Evolutionary conservation across 768 basidiomycete genomes (phyloP), one percentile per base, ranked within the genome.

Genomic region (Clavaria fumosa): DNA sequence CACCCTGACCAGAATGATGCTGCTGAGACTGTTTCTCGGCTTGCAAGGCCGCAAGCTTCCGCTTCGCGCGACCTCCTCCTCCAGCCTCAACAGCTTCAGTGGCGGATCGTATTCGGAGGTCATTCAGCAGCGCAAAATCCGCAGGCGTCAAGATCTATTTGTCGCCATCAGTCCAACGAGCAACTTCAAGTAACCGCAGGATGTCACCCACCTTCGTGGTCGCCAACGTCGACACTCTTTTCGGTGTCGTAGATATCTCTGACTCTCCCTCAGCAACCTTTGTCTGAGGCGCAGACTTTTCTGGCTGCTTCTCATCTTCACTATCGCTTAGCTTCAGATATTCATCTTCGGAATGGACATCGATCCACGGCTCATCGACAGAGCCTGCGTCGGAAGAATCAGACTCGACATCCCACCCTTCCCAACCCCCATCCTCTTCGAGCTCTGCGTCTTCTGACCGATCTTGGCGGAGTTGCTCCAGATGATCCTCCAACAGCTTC

Each of bases 141-240:
- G 90, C 90, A 0, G 95, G 95, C 0, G 95, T 97, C 30, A 97
- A 72, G 49, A 99, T 97, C 89, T 95, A 46, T 28, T n/a, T 7
- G 20, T 14, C 34, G 19, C 34, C 4, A 22, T 32, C 32, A 41
- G 17, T 26, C 23, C 7, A 12, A 27, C 9, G 17, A n/a, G 28
- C 3, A 38, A 34, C 20, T 23, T 24, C 30, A 35, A 26, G 21
- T 17, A 28, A 19, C 3, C 21, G 33, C n/a, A 37, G 19, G 22
- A 35, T 14, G 19, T 18, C 6, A 17, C 40, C 48, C 39, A 80
- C 88, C 62, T 89, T 89, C 18, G 81, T 80, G 4, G 78, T 88
- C 1, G 82, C 82, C 34, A 90, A 58, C 0, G 71, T 75, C 19
- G 82, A 82, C 43, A 67, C 55, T 11, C 69, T 11, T 3, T 34